phyloP scores from a whole-genome alignment of 495 filamentous ascomycete genomes.

The Xylaria cubensis region DNA sequence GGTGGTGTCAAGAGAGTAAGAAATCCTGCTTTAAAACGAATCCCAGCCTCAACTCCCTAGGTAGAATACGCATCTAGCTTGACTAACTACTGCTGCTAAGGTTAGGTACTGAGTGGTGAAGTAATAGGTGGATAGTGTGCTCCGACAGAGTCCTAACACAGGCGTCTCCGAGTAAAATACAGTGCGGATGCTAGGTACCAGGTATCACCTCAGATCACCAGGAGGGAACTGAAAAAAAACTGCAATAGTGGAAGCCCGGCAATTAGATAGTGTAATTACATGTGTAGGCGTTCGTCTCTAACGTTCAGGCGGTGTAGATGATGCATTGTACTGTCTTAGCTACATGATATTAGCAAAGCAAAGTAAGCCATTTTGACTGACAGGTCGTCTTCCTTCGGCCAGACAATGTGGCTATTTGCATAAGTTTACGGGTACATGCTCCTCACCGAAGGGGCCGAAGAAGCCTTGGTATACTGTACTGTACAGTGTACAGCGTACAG shows the following conservation, averaged over 20 bases:
- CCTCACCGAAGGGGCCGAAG: constrained; percentile 6
- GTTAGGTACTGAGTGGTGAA: background rate
- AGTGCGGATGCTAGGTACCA: background rate
- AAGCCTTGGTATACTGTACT: constrained; percentile 14
- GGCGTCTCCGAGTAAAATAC: background rate
- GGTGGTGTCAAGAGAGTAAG: constrained; percentile 25
- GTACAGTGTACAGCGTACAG: background rate
- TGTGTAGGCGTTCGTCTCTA: background rate
- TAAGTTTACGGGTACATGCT: constrained; percentile 12
- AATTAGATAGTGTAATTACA: constrained; percentile 4
- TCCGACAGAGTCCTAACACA: background rate
- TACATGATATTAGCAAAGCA: background rate
- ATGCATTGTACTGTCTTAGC: constrained; percentile 6
- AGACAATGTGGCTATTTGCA: constrained; percentile 7
- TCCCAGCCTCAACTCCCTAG: constrained; percentile 15
- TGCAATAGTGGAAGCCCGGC: background rate
- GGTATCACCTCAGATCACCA: background rate
- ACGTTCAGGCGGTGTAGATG: constrained; percentile 16
- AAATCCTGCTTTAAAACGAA: constrained; percentile 26
- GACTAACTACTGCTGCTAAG: constrained; percentile 7
- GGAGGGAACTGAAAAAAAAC: background rate
- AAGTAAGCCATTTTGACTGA: background rate
- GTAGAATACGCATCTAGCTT: constrained; percentile 4
- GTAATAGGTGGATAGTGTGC: constrained; percentile 4
- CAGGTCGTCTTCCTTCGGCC: constrained; percentile 19